Evolutionary conservation across 106 monocot species (phyloP).

Genomic region (Vanilla planifolia): DNA sequence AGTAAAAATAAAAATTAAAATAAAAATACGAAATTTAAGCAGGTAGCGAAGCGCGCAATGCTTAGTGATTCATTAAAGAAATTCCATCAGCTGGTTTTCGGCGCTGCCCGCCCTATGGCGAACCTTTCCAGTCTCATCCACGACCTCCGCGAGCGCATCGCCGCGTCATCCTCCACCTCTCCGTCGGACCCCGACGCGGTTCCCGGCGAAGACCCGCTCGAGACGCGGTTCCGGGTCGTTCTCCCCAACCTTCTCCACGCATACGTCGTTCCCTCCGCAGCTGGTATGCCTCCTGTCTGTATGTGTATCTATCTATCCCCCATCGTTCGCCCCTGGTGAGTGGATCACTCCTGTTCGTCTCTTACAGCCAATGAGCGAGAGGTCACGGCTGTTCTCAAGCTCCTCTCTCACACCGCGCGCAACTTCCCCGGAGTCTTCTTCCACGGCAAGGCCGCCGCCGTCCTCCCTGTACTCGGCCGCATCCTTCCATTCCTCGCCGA

Average conservation of each 20-base stretch:
- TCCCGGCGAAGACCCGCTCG: conserved; percentile 55
- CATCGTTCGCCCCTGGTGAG: background rate
- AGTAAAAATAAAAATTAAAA: background rate
- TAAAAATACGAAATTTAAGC: background rate
- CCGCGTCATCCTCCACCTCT: conserved; percentile 44
- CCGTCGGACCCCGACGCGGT: conserved; percentile 8
- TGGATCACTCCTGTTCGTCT: background rate
- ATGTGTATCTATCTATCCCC: too few species aligned
- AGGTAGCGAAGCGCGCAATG: background rate
- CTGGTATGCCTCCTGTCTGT: conserved; percentile 34
- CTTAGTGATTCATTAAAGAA: too few species aligned
- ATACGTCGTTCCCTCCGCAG: conserved; percentile 73
- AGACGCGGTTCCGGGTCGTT: conserved; percentile 65
- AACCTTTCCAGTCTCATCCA: conserved; percentile 70
- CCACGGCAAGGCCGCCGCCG: conserved; percentile 62
- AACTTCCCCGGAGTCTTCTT: conserved; percentile 91
- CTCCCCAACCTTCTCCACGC: conserved; percentile 89
- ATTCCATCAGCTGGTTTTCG: too few species aligned
- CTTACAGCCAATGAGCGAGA: conserved; percentile 67
- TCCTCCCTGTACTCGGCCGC: conserved; percentile 64
- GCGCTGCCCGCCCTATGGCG: conserved; percentile 41
- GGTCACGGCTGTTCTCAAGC: conserved; percentile 81
- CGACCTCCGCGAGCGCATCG: conserved; percentile 82
- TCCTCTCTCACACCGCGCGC: conserved; percentile 64
- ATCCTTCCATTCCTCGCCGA: conserved; percentile 81